phyloP scores from a whole-genome alignment of 2,329 filamentous ascomycete species.

The Calonectria fujianensis region DNA sequence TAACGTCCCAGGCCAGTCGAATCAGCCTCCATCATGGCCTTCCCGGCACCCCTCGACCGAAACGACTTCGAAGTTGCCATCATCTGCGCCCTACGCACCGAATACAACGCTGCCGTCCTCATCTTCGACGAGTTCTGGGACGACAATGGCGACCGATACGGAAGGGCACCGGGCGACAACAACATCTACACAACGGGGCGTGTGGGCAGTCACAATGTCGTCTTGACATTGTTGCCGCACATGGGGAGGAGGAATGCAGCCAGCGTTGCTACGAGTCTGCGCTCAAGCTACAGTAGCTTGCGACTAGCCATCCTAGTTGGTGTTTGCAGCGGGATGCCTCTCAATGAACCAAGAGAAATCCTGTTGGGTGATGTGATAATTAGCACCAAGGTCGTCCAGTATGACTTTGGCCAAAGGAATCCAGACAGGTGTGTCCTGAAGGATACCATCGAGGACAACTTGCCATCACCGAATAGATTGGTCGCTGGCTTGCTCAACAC shows the following conservation, averaged over 20 bases:
- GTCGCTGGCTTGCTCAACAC: constrained; percentile 53
- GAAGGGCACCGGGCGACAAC: constrained; percentile 30
- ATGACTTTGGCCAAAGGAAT: constrained; percentile 55
- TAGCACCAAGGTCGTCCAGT: constrained; percentile 55
- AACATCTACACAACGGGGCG: constrained; percentile 52
- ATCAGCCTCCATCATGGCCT: constrained; percentile 1
- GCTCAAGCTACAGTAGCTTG: constrained; percentile 58
- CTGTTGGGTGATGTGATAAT: constrained; percentile 59
- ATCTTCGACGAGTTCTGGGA: constrained; percentile 33
- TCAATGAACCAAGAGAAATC: constrained; percentile 44
- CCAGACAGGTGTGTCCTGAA: constrained; percentile 52
- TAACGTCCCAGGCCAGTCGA: not conserved
- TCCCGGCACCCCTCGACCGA: not conserved
- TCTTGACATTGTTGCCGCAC: constrained; percentile 51
- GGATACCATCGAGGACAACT: constrained; percentile 51
- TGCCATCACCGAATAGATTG: constrained; percentile 49
- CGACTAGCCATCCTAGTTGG: constrained; percentile 61
- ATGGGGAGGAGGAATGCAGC: constrained; percentile 57
- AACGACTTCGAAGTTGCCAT: constrained; percentile 35
- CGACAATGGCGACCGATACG: constrained; percentile 9
- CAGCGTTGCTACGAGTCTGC: constrained; percentile 52
- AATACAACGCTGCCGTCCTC: constrained; percentile 20
- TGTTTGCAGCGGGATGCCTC: constrained; percentile 62
- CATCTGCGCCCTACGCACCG: constrained; percentile 42
- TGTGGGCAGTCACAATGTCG: constrained; percentile 54